Percentiles rank a stretch among this genome's conserved stretches.
phyloP scores from a whole-genome alignment of 1,284 basidiomycete species.

The Microbotryum scabiosae region DNA sequence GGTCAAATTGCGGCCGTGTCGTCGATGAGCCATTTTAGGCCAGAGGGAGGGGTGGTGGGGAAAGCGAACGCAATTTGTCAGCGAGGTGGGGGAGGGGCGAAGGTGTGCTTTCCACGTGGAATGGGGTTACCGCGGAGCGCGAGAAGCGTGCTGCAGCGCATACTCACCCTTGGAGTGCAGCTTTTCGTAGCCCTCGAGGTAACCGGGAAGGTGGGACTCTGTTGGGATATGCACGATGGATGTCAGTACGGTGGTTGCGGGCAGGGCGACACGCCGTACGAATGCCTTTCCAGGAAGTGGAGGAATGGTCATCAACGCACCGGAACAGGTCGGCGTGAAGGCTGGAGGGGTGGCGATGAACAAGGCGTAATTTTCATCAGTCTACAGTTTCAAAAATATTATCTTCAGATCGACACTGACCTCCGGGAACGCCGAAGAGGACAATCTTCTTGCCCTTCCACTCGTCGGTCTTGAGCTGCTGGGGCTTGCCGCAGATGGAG shows the following conservation, averaged over 20 bases:
- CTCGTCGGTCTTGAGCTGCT: constrained; percentile 48
- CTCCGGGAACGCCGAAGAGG: constrained; percentile 65
- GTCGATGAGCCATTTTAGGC: too few relatives aligned
- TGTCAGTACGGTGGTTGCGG: constrained; percentile 51
- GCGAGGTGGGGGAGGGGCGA: too few relatives aligned
- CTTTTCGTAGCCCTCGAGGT: constrained; percentile 54
- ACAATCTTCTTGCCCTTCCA: constrained; percentile 80
- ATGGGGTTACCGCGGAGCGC: too few relatives aligned
- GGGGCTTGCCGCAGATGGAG: constrained; percentile 41
- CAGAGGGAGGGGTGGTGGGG: too few relatives aligned
- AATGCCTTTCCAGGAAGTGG: constrained; percentile 4
- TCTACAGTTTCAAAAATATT: not conserved
- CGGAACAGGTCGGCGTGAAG: constrained; percentile 23
- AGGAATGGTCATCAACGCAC: constrained; percentile 30
- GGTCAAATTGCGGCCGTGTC: too few relatives aligned
- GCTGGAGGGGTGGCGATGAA: constrained; percentile 39
- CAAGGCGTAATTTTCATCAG: not conserved
- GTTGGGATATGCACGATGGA: constrained; percentile 45
- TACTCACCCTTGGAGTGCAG: constrained; percentile 69
- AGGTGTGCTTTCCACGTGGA: too few relatives aligned
- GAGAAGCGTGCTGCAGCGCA: not conserved
- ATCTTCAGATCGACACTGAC: not conserved
- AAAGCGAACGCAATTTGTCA: too few relatives aligned
- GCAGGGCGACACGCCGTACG: not conserved
- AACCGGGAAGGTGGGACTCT: constrained; percentile 59